Conservation (phyloP, 73 alveolate species). For the Symbiodinium natans region DNA sequence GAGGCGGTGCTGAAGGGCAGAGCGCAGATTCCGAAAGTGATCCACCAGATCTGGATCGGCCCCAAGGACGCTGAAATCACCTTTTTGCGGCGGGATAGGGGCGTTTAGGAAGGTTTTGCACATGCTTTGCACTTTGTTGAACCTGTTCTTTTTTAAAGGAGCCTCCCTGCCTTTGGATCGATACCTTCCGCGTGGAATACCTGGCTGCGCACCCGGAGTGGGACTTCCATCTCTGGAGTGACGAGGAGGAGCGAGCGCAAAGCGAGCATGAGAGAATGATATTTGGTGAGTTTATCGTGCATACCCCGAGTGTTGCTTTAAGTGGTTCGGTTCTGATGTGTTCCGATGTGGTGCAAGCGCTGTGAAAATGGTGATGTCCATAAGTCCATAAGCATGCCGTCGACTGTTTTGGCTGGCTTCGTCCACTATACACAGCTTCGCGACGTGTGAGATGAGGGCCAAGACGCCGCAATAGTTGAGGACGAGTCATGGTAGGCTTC, state of each 20-base stretch:
- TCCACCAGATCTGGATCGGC: slow-evolving; percentile 93
- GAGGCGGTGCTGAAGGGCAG: slow-evolving; percentile 48
- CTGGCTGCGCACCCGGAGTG: slow-evolving; percentile 43
- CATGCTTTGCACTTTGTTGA: neutral
- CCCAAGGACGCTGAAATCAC: slow-evolving; percentile 30
- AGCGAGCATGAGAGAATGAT: too few relatives aligned
- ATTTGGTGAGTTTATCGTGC: too few relatives aligned
- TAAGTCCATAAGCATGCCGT: too few relatives aligned
- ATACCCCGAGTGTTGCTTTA: too few relatives aligned
- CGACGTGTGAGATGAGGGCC: too few relatives aligned
- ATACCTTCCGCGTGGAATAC: slow-evolving; percentile 80
- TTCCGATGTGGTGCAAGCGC: too few relatives aligned
- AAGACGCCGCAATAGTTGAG: too few relatives aligned
- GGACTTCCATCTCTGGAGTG: slow-evolving; percentile 80
- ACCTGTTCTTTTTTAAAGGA: neutral
- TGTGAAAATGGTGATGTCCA: too few relatives aligned
- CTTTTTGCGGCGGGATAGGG: neutral
- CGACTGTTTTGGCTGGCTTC: too few relatives aligned
- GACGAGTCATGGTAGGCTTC: too few relatives aligned
- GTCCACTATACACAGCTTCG: too few relatives aligned
- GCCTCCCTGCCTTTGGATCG: slow-evolving; percentile 66
- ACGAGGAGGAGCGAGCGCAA: slow-evolving; percentile 34
- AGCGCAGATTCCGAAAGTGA: slow-evolving; percentile 78
- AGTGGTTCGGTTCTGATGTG: too few relatives aligned
- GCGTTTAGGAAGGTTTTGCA: neutral